A percentile compares a stretch with the other conserved stretches of the same genome.
Evolutionary conservation across 1,284 basidiomycete genomes (phyloP).

Genomic region (Leccinum insigne): DNA sequence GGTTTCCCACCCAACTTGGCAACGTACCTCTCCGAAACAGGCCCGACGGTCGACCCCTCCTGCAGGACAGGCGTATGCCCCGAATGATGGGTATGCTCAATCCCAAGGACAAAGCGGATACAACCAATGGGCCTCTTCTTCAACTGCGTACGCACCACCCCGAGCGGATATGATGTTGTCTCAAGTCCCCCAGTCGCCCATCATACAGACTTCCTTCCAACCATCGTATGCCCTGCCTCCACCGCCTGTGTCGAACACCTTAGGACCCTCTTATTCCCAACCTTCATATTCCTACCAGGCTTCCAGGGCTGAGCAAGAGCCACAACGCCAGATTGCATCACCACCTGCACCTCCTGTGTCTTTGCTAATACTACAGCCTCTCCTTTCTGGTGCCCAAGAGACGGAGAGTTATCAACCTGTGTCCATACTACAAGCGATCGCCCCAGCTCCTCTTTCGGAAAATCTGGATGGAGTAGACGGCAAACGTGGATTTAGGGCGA

Average conservation of each 20-base stretch:
- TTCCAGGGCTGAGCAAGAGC: too few relatives aligned
- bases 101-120: slow-evolving; percentile 13
- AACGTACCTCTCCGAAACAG: slow-evolving; percentile 32
- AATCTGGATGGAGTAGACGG: slow-evolving; percentile 1
- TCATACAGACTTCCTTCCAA: slow-evolving; percentile 18
- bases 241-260: too few relatives aligned
- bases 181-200: slow-evolving; percentile 19
- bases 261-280: too few relatives aligned
- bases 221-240: slow-evolving; percentile 7
- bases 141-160: slow-evolving; percentile 21
- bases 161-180: slow-evolving; percentile 1
- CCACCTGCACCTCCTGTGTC: too few relatives aligned
- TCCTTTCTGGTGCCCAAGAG: too few relatives aligned
- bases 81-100: slow-evolving; percentile 27
- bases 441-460: slow-evolving; percentile 6
- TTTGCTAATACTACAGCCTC: too few relatives aligned
- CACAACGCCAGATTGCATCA: too few relatives aligned
- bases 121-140: slow-evolving; percentile 32
- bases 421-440: slow-evolving; percentile 19
- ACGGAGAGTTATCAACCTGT: too few relatives aligned
- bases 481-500: neutral
- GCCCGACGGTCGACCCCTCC: slow-evolving; percentile 15
- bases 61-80: slow-evolving; percentile 5
- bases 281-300: too few relatives aligned
- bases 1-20: slow-evolving; percentile 68